Percentiles rank a stretch among this genome's conserved stretches.
Conservation (phyloP, 495 filamentous ascomycete species). For the Chlorociboria aeruginascens region DNA sequence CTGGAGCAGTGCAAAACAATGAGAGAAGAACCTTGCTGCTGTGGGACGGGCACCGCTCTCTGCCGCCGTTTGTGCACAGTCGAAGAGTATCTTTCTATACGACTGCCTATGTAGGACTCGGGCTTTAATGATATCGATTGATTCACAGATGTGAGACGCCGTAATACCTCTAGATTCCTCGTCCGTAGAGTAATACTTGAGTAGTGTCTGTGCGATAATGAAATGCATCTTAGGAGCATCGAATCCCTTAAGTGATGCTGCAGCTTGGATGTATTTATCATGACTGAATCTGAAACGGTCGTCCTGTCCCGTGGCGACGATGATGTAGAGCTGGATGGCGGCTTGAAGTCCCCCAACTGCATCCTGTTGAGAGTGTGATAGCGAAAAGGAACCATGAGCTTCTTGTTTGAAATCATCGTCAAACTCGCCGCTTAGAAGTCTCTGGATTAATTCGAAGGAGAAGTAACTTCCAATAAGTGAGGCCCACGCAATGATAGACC, state of each 20-base stretch:
- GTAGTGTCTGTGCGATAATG: slow-evolving; percentile 64
- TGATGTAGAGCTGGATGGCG: slow-evolving; percentile 62
- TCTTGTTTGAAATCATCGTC: slow-evolving; percentile 29
- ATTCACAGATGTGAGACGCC: slow-evolving; percentile 64
- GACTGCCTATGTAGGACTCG: slow-evolving; percentile 43
- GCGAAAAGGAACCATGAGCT: background rate
- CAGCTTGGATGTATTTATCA: slow-evolving; percentile 70
- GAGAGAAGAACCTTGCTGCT: slow-evolving; percentile 64
- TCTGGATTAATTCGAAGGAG: slow-evolving; percentile 69
- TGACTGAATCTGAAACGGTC: slow-evolving; percentile 68
- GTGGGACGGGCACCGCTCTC: slow-evolving; percentile 71
- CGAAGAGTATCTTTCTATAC: slow-evolving; percentile 62
- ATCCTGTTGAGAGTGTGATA: slow-evolving; percentile 30
- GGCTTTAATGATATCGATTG: slow-evolving; percentile 57
- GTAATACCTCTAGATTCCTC: slow-evolving; percentile 49
- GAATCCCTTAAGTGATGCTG: slow-evolving; percentile 55
- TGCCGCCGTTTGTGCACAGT: slow-evolving; percentile 61
- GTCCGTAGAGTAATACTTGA: slow-evolving; percentile 52
- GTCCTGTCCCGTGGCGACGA: slow-evolving; percentile 64
- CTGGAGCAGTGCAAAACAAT: slow-evolving; percentile 67
- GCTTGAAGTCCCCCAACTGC: slow-evolving; percentile 66
- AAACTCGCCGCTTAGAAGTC: slow-evolving; percentile 57
- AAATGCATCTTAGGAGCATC: slow-evolving; percentile 76
- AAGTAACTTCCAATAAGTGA: slow-evolving; percentile 68
- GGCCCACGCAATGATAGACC: slow-evolving; percentile 78